These are phyloP conservation scores for Macrocystidia cucumis DNA, from an alignment of 1,284 basidiomycete genomes.

Conservation along the genomic window DNA sequence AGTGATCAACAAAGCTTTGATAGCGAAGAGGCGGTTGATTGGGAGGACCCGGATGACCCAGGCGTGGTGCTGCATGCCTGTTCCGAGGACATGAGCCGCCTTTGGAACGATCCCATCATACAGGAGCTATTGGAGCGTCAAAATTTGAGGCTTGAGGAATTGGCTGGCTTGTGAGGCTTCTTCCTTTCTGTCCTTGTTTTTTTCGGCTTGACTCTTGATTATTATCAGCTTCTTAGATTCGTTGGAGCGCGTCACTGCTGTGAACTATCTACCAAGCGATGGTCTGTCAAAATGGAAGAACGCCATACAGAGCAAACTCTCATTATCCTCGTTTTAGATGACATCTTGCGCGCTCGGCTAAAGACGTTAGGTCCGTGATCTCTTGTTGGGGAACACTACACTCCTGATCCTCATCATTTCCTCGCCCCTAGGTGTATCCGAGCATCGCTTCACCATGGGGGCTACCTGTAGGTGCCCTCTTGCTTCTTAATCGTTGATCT, in stretches of 20 bases:
- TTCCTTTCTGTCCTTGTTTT: too few relatives aligned
- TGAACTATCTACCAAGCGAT: conserved; percentile 80
- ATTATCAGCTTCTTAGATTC: conserved; percentile 42
- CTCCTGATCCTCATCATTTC: too few relatives aligned
- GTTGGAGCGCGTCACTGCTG: conserved; percentile 68
- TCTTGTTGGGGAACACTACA: too few relatives aligned
- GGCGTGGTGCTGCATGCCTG: conserved; percentile 35
- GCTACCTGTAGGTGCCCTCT: neutral
- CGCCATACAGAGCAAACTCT: too few relatives aligned
- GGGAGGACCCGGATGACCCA: conserved; percentile 32
- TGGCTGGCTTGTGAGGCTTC: conserved; percentile 52
- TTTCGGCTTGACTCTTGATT: conserved; percentile 1
- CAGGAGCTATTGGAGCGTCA: conserved; percentile 35
- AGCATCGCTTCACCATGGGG: conserved; percentile 39
- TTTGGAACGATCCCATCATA: conserved; percentile 46
- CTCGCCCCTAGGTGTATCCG: conserved; percentile 33
- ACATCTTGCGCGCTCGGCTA: conserved; percentile 86
- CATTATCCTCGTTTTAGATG: conserved; percentile 62
- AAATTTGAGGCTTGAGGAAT: conserved; percentile 46
- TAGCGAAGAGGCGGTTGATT: conserved; percentile 28
- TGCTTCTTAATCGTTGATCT: neutral
- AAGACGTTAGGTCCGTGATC: conserved; percentile 72
- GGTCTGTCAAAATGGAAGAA: conserved; percentile 27
- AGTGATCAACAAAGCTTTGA: conserved; percentile 23
- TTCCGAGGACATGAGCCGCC: conserved; percentile 38